Percentiles rank a stretch among this genome's conserved stretches.
These are phyloP conservation scores for Ustilago curta DNA, from an alignment of 1,284 basidiomycete species.

Conservation along the genomic window DNA sequence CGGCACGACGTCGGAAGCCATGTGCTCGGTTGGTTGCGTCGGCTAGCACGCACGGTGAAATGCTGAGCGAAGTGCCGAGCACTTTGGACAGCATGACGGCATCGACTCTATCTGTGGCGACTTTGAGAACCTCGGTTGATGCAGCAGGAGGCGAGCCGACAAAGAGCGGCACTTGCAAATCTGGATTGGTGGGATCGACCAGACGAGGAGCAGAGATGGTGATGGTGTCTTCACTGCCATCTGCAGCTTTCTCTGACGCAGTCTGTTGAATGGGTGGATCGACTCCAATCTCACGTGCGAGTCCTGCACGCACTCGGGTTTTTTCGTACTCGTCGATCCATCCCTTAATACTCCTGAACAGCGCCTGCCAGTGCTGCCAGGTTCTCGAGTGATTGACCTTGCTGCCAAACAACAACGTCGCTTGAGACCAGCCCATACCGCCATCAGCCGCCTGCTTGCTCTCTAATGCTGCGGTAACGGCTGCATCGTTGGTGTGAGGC, in stretches of 20 bases:
- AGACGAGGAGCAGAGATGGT: constrained; percentile 28
- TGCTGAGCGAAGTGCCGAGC: constrained; percentile 35
- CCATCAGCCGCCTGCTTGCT: not conserved
- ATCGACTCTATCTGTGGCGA: constrained; percentile 35
- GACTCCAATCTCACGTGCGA: constrained; percentile 59
- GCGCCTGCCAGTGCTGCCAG: constrained; percentile 60
- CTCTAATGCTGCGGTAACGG: not conserved
- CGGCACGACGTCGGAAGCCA: constrained; percentile 57
- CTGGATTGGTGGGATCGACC: constrained; percentile 22
- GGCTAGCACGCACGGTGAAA: constrained; percentile 52
- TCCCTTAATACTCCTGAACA: constrained; percentile 56
- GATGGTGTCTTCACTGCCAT: constrained; percentile 8
- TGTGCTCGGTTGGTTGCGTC: constrained; percentile 51
- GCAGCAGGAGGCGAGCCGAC: constrained; percentile 36
- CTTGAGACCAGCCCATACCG: constrained; percentile 11
- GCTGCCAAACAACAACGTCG: constrained; percentile 32
- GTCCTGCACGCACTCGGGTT: constrained; percentile 47
- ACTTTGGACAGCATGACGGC: constrained; percentile 34
- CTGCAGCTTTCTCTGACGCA: not conserved
- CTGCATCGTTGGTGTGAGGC: constrained; percentile 5
- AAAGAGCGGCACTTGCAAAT: constrained; percentile 27
- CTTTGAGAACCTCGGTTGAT: constrained; percentile 32
- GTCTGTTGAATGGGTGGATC: constrained; percentile 20
- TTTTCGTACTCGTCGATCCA: constrained; percentile 67
- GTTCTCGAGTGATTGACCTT: constrained; percentile 44